A percentile compares a stretch with the other conserved stretches of the same genome.
Conservation (phyloP, 169 alveolate species). For the Cryptosporidium viatorum region DNA sequence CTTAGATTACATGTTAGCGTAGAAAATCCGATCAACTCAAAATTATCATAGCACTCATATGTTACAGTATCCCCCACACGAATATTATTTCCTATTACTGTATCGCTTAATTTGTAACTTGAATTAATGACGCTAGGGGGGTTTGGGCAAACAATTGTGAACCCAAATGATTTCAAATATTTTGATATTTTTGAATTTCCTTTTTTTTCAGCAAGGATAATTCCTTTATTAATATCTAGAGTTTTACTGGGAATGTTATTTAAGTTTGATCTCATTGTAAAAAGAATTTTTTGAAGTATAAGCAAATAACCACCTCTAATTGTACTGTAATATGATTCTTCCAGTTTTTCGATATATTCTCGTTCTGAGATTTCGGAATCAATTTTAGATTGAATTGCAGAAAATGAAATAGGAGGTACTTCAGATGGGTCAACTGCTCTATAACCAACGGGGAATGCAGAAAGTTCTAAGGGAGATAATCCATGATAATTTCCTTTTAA, state of each 20-base stretch:
- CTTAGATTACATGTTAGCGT: conserved; percentile 60
- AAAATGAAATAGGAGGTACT: conserved; percentile 38
- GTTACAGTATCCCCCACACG: conserved; percentile 74
- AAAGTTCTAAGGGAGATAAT: conserved; percentile 44
- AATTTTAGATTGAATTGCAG: conserved; percentile 24
- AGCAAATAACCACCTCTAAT: conserved; percentile 41
- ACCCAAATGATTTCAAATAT: conserved; percentile 52
- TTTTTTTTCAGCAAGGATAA: conserved; percentile 38
- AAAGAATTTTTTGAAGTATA: conserved; percentile 41
- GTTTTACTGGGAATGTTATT: not conserved
- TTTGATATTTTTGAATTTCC: conserved; percentile 11
- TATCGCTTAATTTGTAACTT: conserved; percentile 56
- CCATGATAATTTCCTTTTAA: conserved; percentile 41
- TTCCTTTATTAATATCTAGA: conserved; percentile 41
- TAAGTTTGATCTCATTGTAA: not conserved
- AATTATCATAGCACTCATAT: conserved; percentile 55
- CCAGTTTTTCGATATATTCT: not conserved
- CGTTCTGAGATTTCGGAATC: not conserved
- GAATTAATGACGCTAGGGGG: conserved; percentile 56
- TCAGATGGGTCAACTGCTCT: conserved; percentile 48
- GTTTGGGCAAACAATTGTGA: conserved; percentile 57
- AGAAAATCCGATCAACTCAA: conserved; percentile 33
- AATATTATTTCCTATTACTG: conserved; percentile 48
- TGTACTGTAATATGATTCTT: conserved; percentile 11
- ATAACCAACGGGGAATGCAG: conserved; percentile 66